Conservation (phyloP, 805 yeast species). For the Spathaspora sp. region DNA sequence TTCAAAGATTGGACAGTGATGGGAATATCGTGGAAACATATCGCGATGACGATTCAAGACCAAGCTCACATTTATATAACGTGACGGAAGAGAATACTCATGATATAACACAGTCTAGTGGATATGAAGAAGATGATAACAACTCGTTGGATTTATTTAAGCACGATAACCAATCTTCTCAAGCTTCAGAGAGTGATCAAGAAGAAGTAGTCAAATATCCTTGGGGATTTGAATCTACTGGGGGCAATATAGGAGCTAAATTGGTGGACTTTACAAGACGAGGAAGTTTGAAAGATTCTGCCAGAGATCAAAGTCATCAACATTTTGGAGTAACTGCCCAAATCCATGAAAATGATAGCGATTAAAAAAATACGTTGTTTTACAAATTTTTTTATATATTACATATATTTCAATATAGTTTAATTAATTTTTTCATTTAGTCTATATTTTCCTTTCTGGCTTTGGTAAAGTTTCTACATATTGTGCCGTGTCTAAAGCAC, state of each 20-base stretch:
- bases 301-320: slow-evolving; percentile 26
- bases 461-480: slow-evolving; percentile 44
- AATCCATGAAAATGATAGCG: slow-evolving; percentile 30
- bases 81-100: neutral
- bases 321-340: slow-evolving; percentile 32
- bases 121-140: neutral
- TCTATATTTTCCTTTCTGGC: neutral
- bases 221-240: neutral
- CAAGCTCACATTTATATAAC: neutral
- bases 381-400: too few relatives aligned
- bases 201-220: neutral
- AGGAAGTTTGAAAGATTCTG: slow-evolving; percentile 39
- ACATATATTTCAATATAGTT: neutral
- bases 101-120: neutral
- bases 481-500: slow-evolving; percentile 77
- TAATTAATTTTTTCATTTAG: neutral
- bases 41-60: neutral
- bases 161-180: neutral
- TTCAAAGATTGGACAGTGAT: slow-evolving; percentile 43
- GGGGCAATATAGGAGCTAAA: slow-evolving; percentile 25
- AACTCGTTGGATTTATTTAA: neutral
- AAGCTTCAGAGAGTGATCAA: neutral
- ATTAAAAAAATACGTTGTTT: slow-evolving; percentile 9
- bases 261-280: slow-evolving; percentile 46
- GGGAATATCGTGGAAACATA: slow-evolving; percentile 36